phyloP scores from a whole-genome alignment of 2,329 filamentous ascomycete genomes.

The Amauroascus niger region DNA sequence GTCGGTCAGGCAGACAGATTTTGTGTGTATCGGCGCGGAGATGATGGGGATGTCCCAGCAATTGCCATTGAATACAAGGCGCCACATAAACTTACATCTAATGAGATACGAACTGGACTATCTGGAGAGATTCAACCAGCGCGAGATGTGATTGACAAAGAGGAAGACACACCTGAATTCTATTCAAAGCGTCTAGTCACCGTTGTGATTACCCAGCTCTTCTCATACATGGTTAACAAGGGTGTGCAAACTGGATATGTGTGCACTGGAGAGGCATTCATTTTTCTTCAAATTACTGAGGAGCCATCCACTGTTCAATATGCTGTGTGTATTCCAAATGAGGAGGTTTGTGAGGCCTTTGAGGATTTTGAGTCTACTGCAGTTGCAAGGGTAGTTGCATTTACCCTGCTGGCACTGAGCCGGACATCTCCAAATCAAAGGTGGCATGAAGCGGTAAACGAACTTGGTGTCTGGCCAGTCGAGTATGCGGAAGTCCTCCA shows the following conservation, averaged over 20 bases:
- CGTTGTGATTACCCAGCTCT: slow-evolving; percentile 41
- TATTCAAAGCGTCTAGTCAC: slow-evolving; percentile 28
- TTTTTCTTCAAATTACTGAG: slow-evolving; percentile 33
- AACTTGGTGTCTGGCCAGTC: slow-evolving; percentile 29
- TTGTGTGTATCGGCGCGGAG: too few species aligned
- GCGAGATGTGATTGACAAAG: slow-evolving; percentile 29
- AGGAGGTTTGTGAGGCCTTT: too few species aligned
- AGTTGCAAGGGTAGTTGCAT: slow-evolving; percentile 33
- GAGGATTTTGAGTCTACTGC: slow-evolving; percentile 33
- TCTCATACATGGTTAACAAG: slow-evolving; percentile 42
- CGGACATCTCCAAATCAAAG: background rate
- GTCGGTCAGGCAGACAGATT: too few species aligned
- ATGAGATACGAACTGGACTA: slow-evolving; percentile 37
- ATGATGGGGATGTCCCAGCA: too few species aligned
- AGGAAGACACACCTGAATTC: slow-evolving; percentile 21
- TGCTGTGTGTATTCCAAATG: too few species aligned
- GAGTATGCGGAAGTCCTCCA: slow-evolving; percentile 20
- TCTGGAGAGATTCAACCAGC: slow-evolving; percentile 33
- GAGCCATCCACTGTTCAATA: too few species aligned
- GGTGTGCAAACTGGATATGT: slow-evolving; percentile 39
- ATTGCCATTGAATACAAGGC: slow-evolving; percentile 40
- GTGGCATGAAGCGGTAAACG: slow-evolving; percentile 13
- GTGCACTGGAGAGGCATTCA: slow-evolving; percentile 37
- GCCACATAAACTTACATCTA: slow-evolving; percentile 39
- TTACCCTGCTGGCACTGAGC: slow-evolving; percentile 18